Evolutionary conservation across 345 rosid genomes (phyloP), one percentile per base, ranked within the genome.

Genomic region (Arabidopsis thaliana): DNA sequence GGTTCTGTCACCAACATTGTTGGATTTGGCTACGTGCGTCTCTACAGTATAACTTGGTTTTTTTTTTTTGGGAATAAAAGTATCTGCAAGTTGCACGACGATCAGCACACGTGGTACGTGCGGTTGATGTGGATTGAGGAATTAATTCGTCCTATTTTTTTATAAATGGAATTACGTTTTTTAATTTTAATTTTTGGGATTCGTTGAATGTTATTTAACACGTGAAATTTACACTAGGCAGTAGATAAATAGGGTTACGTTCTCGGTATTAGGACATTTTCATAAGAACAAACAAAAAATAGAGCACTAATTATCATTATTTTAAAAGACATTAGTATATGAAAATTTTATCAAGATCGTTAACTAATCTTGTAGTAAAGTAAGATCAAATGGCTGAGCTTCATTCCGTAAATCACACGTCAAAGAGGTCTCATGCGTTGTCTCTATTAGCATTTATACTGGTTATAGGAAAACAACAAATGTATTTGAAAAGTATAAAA

Each of bases 21-120:
- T 64, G 34, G 67, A 14, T 1, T 65, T 48, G 38, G 60, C 59
- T 78, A 59, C 71, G 67, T 70, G 72, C 80, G 80, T 77, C 20
- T 77, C 46, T 63, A 77, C 46, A 48, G 30, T 45, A 23, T 45
- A 40, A 60, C 37, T 33, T 53, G 55, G 1, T 5, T 38, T 8
- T 38, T 36, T 33, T 55, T 24, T 4, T 71, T 60, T 6, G 41
- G 46, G 55, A 63, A 63, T 52, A 56, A 59, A 51, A 59, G 38
- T 11, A 51, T 41, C 48, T 41, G 40, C 79, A 76, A 69, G 74
- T 76, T 69, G 74, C 79, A 76, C 79, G 79, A 69, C 25, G 79
- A 69, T 46, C 74, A 37, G 63, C 71, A 76, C 80, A 76, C 80
- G 75, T 63, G 75, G 75, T 48, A 63, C 80, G 80, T 62, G 59